A percentile compares a stretch with the other conserved stretches of the same genome.
Conservation (phyloP, 805 yeast genomes). For the Myxozyma monticola region DNA sequence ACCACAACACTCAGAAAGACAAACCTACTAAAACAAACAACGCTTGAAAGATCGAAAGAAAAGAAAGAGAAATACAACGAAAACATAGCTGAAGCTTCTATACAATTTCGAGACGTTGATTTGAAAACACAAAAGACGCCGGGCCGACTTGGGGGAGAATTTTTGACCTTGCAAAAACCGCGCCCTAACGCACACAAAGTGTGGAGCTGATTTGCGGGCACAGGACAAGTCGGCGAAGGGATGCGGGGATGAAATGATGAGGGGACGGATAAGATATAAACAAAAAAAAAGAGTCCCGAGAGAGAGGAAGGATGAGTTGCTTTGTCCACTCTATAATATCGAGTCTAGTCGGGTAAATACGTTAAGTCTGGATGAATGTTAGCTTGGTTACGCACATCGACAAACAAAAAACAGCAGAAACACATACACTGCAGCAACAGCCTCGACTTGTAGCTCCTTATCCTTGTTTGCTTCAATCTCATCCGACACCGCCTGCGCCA, state of each 20-base stretch:
- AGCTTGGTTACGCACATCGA: slow-evolving; percentile 15
- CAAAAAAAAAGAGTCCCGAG: background rate
- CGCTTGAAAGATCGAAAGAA: too few species aligned
- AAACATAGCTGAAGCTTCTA: too few species aligned
- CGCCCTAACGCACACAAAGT: too few species aligned
- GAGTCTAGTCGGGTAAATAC: slow-evolving; percentile 93
- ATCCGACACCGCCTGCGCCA: slow-evolving; percentile 50
- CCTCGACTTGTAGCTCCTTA: slow-evolving; percentile 72
- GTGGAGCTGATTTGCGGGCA: too few species aligned
- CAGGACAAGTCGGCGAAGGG: too few species aligned
- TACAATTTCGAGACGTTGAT: too few species aligned
- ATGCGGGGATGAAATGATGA: background rate
- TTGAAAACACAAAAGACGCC: too few species aligned
- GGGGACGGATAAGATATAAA: background rate
- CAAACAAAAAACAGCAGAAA: background rate
- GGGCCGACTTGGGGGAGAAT: too few species aligned
- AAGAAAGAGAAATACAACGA: too few species aligned
- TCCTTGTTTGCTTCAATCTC: slow-evolving; percentile 50
- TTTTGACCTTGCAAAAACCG: too few species aligned
- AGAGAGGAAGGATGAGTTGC: background rate
- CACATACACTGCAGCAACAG: slow-evolving; percentile 76
- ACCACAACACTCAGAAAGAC: too few species aligned
- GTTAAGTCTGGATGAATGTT: slow-evolving; percentile 43
- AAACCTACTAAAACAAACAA: too few species aligned
- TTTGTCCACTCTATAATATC: slow-evolving; percentile 52